Evolutionary conservation across 1,284 basidiomycete genomes (phyloP), one percentile per base, ranked within the genome.

Genomic region (Volvariella volvacea): DNA sequence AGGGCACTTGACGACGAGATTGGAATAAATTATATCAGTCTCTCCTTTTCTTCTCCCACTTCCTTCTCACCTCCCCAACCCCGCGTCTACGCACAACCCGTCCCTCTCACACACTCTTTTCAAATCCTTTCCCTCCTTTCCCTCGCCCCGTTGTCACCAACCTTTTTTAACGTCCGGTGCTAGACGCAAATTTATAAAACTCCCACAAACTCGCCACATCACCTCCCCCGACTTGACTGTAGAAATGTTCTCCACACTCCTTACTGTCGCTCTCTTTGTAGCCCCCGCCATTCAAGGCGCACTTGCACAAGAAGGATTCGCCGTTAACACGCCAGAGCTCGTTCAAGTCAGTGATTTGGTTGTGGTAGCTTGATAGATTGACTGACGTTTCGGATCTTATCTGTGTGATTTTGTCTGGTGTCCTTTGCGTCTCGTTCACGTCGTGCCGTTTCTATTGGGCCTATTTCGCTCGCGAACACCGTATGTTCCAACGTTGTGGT

Each of bases 181-280:
- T 36, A 15, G 14, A 36, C 34, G 34, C 34, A 20, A 15, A 15
- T 15, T 15, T 6, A 16, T 36, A 6, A 36, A 36, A 50, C 52
- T 52, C 57, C 51, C 52, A 46, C 49, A 51, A n/a, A n/a, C n/a
- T n/a, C n/a, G n/a, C n/a, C n/a, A n/a, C n/a, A n/a, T n/a, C n/a
- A n/a, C n/a, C n/a, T n/a, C n/a, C n/a, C n/a, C n/a, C n/a, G n/a
- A n/a, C 47, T 50, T 45, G 46, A 46, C 39, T 50, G 41, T 52
- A 64, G 56, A 68, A 58, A 88, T 88, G 85, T 82, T 79, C 75
- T 67, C 78, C 67, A 83, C 85, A 68, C 65, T 88, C 83, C 43
- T 86, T 85, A 71, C 73, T 49, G 61, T 76, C 66, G 70, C 80
- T 61, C 74, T 88, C 78, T 65, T 86, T 70, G 64, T 73, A 57